Base-by-base conservation (phyloP, 208 protist genomes). In the Trichomonas vaginalis region DNA sequence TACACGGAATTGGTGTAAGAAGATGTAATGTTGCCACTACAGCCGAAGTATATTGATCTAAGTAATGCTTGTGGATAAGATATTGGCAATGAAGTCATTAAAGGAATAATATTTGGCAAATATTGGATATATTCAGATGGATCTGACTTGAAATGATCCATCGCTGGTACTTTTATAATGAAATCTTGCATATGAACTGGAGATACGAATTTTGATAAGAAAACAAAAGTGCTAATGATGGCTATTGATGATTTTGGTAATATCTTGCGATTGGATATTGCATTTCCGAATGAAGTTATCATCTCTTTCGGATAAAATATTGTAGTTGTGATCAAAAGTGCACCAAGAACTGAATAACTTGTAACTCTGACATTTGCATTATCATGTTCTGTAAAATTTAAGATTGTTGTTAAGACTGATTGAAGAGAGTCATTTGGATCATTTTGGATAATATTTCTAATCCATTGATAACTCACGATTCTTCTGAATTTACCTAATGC, bases 201-300 rank as follows among this genome's bases (percentile, higher is more conserved):
- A 56, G n/a, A 42, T 27, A 92, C 45, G 37, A 92, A 92, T 21
- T 45, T 23, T 39, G 86, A 92, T 39, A 92, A 39, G 51, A 48
- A 92, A 51, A 92, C 86, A 47, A 92, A 92, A 23, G 35, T 92
- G 51, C 56, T 92, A 51, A 92, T 92, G 27, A 92, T 92, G 15
- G 45, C 86, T 9, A 92, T 92, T 39, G 86, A 51, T 39, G 86
- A 51, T 32, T 45, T 48, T 1, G 86, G 45, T 45, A 8, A 35
- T 27, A 92, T 39, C 15, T 17, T 35, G 3, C 14, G 4, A 23
- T 40, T 10, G 15, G 86, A 51, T n/a, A 51, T 32, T 35, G 86
- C 40, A 39, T 92, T 92, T 92, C 86, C 86, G 39, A 92, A 92
- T n/a, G 86, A 40, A 37, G 23, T 35, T 15, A 92, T 92, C 32